phyloP scores from a whole-genome alignment of 441 rosid genomes.

The Adansonia gregorii region DNA sequence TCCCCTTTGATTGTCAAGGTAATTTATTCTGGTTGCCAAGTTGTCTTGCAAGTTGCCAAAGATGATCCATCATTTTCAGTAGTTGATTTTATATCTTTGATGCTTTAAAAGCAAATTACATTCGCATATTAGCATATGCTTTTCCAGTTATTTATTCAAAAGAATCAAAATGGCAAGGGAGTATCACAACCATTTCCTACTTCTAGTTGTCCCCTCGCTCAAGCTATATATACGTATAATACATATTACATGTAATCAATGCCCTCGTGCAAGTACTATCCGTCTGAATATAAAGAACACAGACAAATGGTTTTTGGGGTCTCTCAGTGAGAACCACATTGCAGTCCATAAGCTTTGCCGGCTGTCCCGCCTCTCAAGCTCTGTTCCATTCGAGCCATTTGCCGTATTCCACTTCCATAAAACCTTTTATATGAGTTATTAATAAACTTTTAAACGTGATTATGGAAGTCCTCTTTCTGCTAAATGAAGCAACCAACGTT shows the following conservation, averaged over 20 bases:
- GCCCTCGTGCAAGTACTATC: background rate
- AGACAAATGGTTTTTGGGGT: background rate
- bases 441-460: too few relatives aligned
- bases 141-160: background rate
- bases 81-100: background rate
- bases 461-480: too few relatives aligned
- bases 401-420: background rate
- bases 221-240: background rate
- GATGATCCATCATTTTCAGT: background rate
- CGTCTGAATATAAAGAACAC: background rate
- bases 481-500: too few relatives aligned
- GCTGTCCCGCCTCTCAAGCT: background rate
- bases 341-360: too few relatives aligned
- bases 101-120: background rate
- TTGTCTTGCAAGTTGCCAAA: background rate
- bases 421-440: too few relatives aligned
- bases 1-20: background rate
- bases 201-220: too few relatives aligned
- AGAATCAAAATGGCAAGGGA: background rate
- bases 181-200: background rate
- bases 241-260: background rate
- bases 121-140: conserved; percentile 1
- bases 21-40: background rate
- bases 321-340: background rate
- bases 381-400: background rate